phyloP scores from a whole-genome alignment of 805 yeast genomes.

The Peterozyma toletana region DNA sequence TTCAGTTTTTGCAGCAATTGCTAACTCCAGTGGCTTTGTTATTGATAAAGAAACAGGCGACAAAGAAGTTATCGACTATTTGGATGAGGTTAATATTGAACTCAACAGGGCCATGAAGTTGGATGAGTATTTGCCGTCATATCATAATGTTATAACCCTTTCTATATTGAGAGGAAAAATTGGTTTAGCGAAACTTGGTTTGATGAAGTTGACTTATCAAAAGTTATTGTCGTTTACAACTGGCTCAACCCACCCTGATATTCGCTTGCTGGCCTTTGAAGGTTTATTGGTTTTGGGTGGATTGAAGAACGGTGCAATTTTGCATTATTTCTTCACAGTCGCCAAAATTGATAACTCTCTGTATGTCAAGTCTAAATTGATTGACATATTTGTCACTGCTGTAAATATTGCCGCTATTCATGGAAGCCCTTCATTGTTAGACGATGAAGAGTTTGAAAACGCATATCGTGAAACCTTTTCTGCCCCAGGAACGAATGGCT shows the following conservation, averaged over 20 bases:
- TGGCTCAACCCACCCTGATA: constrained; percentile 35
- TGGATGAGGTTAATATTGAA: constrained; percentile 50
- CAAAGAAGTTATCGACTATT: constrained; percentile 27
- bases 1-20: constrained; percentile 34
- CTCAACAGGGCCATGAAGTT: constrained; percentile 68
- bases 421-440: constrained; percentile 50
- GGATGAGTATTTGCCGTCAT: constrained; percentile 84
- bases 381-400: constrained; percentile 38
- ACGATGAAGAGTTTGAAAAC: constrained; percentile 53
- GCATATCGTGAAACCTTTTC: constrained; percentile 4
- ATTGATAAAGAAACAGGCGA: constrained; percentile 4
- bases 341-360: constrained; percentile 50
- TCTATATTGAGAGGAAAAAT: constrained; percentile 56
- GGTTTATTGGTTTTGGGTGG: constrained; percentile 74
- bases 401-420: constrained; percentile 62
- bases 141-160: constrained; percentile 45
- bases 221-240: constrained; percentile 50
- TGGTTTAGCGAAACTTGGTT: constrained; percentile 47
- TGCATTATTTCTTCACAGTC: constrained; percentile 55
- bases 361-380: constrained; percentile 41
- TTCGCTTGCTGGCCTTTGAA: constrained; percentile 62
- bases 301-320: constrained; percentile 50
- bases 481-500: constrained; percentile 9
- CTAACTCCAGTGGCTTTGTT: constrained; percentile 14
- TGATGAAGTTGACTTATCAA: constrained; percentile 42